Base-by-base conservation (phyloP, 345 rosid genomes). In the Linum tenue region DNA sequence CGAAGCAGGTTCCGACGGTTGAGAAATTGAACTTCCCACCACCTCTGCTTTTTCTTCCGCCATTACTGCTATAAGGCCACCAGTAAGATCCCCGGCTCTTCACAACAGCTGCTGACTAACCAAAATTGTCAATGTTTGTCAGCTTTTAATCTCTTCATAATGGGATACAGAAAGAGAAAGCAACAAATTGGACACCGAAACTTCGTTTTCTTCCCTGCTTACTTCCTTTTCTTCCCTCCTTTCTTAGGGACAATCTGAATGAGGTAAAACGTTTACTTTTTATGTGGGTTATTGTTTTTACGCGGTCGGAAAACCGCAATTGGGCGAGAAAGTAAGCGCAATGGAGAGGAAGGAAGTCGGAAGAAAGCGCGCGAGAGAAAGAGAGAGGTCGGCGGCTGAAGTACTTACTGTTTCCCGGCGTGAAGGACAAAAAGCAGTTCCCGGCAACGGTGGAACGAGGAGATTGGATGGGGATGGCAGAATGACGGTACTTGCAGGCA, bases 11-110 rank as follows among this genome's bases (percentile, higher is more conserved):
- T 10, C 53, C 14, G 3, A 48, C 53, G 14, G 53, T 9, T 12
- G 3, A 12, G 53, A 41, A 39, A 53, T 53, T 0, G 81, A 67
- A 69, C 60, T 73, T 39, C 68, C 73, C 31, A 53, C 83, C 81
- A 77, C 37, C 38, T 57, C 37, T 31, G 8, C 38, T 17, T 37
- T 37, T 57, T 57, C 60, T 4, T 57, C 53, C 53, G 53, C 12
- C 53, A 48, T 48, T 7, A 22, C 31, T 22, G 31, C 1, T 22
- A 48, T 9, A 48, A 2, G 11, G 14, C 53, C 53, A 48, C 9
- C 9, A 48, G 3, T 48, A 15, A 48, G 53, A 48, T 48, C 53
- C 2, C 14, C 14, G 53, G 53, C 11, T 48, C 11, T 48, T 48
- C 53, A 9, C 12, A 48, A 15, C 53, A 48, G 53, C 53, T 10